These are phyloP conservation scores for Cyphellophora europaea DNA, from an alignment of 2,329 filamentous ascomycete species.

Conservation along the genomic window DNA sequence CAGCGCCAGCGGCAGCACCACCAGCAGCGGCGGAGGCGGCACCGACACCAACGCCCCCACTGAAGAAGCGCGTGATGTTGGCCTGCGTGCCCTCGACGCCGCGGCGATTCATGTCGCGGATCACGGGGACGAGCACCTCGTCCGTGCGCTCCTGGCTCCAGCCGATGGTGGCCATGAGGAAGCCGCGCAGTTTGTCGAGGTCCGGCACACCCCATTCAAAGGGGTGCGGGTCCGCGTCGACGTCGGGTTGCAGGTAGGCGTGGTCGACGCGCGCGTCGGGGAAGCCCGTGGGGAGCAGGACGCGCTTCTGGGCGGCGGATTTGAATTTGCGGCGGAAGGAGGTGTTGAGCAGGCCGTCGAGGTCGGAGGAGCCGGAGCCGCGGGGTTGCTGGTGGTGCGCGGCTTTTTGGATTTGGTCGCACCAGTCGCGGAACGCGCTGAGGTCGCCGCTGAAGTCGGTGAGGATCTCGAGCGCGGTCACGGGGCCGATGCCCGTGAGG, in stretches of 20 bases:
- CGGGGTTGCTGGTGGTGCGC: neutral
- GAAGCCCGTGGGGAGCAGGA: constrained; percentile 75
- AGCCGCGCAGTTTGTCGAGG: constrained; percentile 70
- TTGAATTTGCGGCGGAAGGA: constrained; percentile 80
- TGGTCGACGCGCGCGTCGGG: constrained; percentile 68
- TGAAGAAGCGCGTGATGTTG: constrained; percentile 92
- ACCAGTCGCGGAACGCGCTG: constrained; percentile 78
- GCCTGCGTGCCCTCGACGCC: constrained; percentile 85
- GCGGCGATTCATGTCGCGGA: constrained; percentile 85
- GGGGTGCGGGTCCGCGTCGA: constrained; percentile 64
- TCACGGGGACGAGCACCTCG: constrained; percentile 90
- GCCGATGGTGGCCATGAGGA: constrained; percentile 84
- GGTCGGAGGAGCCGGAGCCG: constrained; percentile 53
- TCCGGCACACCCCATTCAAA: constrained; percentile 98
- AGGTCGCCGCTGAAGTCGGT: constrained; percentile 71
- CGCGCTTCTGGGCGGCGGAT: constrained; percentile 63
- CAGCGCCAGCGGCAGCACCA: constrained; percentile 2
- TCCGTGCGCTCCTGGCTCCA: constrained; percentile 90
- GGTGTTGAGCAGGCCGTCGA: constrained; percentile 47
- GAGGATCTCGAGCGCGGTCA: constrained; percentile 87
- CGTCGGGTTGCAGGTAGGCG: constrained; percentile 79
- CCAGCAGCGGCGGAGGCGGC: constrained; percentile 54
- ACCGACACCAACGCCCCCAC: constrained; percentile 61
- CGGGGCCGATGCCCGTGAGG: constrained; percentile 79
- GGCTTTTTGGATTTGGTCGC: constrained; percentile 60